phyloP scores from a whole-genome alignment of 2,329 filamentous ascomycete genomes.

The Colletotrichum orchidophilum region DNA sequence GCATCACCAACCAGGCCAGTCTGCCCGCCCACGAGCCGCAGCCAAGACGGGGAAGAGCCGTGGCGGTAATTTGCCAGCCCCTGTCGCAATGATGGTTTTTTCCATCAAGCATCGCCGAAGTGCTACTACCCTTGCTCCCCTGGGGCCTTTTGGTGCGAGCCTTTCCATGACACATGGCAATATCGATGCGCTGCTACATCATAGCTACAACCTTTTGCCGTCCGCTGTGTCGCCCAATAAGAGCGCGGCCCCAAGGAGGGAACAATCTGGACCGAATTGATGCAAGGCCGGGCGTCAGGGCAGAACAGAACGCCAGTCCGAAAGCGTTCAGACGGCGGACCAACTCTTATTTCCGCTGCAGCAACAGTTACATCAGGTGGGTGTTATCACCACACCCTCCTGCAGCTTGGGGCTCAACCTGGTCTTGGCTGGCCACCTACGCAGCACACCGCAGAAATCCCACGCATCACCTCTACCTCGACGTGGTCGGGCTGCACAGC shows the following conservation, averaged over 20 bases:
- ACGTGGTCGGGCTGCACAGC: background rate
- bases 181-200: background rate
- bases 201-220: background rate
- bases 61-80: background rate
- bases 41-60: conserved; percentile 20
- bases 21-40: background rate
- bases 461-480: background rate
- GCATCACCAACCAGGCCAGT: background rate
- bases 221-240: background rate
- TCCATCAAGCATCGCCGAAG: background rate
- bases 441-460: background rate
- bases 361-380: background rate
- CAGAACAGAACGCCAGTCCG: background rate
- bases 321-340: conserved; percentile 9
- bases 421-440: background rate
- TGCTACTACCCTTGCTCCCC: background rate
- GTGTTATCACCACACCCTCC: conserved; percentile 19
- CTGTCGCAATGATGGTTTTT: background rate
- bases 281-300: background rate
- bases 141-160: background rate
- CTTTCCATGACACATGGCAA: conserved; percentile 24
- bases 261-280: background rate
- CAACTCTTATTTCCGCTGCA: conserved; percentile 3
- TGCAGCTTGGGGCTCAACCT: conserved; percentile 10
- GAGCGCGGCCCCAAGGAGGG: background rate